Conservation (phyloP, 352 stramenopile genomes). For the Pythium graminicola region DNA sequence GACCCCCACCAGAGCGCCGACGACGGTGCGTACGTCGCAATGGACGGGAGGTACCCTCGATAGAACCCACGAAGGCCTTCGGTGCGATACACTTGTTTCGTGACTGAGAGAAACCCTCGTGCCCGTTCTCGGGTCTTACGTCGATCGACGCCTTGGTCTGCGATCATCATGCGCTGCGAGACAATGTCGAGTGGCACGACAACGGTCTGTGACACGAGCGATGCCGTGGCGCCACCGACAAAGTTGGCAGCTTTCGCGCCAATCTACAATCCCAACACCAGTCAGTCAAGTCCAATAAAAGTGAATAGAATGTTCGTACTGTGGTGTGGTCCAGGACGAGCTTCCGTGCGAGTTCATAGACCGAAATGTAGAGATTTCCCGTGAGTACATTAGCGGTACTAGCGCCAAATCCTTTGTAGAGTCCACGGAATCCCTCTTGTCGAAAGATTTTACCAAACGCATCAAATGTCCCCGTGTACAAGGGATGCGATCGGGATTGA, state of each 20-base stretch:
- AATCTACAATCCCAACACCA: not conserved
- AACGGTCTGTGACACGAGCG: conserved; percentile 78
- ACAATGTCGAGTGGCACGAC: conserved; percentile 86
- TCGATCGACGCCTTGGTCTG: conserved; percentile 57
- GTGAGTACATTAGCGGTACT: conserved; percentile 81
- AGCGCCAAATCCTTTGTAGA: conserved; percentile 87
- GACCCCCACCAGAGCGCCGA: conserved; percentile 86
- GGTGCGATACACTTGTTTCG: conserved; percentile 49
- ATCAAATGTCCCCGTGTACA: conserved; percentile 79
- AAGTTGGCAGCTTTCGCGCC: conserved; percentile 71
- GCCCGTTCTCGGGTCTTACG: conserved; percentile 50
- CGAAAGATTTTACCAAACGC: conserved; percentile 79
- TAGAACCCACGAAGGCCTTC: conserved; percentile 80
- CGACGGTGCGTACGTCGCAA: conserved; percentile 81
- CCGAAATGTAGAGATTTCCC: conserved; percentile 86
- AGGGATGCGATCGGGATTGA: conserved; percentile 55
- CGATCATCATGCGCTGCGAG: conserved; percentile 87
- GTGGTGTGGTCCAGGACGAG: conserved; percentile 50
- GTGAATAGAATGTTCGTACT: conserved; percentile 16
- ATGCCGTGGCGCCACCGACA: conserved; percentile 62
- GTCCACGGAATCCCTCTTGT: conserved; percentile 61
- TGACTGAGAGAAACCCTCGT: conserved; percentile 53
- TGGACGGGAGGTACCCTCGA: conserved; percentile 74
- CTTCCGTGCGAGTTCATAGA: conserved; percentile 82
- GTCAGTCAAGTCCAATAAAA: not conserved